A percentile compares a stretch with the other conserved stretches of the same genome.
phyloP scores from a whole-genome alignment of 225 moss, liverwort and hornwort species.

The Physcomitrellopsis africana region DNA sequence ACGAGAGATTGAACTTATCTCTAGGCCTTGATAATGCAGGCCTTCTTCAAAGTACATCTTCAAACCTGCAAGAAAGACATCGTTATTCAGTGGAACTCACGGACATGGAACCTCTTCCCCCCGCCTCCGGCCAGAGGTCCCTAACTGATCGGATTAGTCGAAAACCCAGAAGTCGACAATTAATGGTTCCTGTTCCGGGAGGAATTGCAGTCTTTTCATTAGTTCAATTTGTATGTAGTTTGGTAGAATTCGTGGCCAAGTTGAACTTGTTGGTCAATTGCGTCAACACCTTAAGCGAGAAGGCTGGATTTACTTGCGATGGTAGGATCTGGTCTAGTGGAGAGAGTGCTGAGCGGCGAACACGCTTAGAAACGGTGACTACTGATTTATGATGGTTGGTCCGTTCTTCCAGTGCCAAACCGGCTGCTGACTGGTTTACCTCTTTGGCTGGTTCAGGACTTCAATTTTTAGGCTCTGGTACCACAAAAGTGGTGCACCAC shows the following conservation, averaged over 20 bases:
- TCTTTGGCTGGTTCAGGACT: constrained; percentile 3
- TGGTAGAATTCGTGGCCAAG: constrained; percentile 58
- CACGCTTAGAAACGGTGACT: constrained; percentile 45
- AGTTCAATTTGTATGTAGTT: constrained; percentile 56
- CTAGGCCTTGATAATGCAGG: constrained; percentile 33
- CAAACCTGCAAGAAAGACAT: constrained; percentile 58
- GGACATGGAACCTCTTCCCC: constrained; percentile 48
- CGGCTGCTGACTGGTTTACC: constrained; percentile 10
- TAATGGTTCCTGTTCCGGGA: constrained; percentile 61
- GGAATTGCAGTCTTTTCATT: constrained; percentile 63
- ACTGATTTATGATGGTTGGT: constrained; percentile 36
- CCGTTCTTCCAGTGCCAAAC: no score
- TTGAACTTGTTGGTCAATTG: constrained; percentile 53
- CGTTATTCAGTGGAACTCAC: constrained; percentile 52
- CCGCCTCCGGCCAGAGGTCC: constrained; percentile 45
- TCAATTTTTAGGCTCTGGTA: constrained; percentile 35
- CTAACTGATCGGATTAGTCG: constrained; percentile 48
- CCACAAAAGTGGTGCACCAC: constrained; percentile 45
- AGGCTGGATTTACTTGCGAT: constrained; percentile 55
- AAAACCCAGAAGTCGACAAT: constrained; percentile 46
- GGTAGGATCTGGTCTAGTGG: constrained; percentile 43
- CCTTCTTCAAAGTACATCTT: constrained; percentile 58
- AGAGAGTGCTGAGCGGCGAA: constrained; percentile 40
- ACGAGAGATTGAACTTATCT: constrained; percentile 12
- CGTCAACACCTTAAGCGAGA: constrained; percentile 59